Percentiles rank a stretch among this genome's conserved stretches.
These are phyloP conservation scores for Gliomastix tumulicola DNA, from an alignment of 2,329 filamentous ascomycete genomes.

Conservation along the genomic window DNA sequence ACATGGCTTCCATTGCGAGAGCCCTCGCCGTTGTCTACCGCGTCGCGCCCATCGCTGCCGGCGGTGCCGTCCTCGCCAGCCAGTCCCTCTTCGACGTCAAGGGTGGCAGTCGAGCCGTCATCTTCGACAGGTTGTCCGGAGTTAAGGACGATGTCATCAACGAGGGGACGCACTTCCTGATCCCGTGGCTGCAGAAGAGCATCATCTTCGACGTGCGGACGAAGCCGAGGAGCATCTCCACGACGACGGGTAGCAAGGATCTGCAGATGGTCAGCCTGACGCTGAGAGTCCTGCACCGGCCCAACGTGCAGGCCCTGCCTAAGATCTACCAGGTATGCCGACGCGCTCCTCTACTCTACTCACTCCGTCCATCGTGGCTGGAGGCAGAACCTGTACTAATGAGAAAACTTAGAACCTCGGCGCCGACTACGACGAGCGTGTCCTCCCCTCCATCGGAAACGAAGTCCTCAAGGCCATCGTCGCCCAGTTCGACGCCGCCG, in stretches of 20 bases:
- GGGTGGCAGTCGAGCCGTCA: conserved; percentile 89
- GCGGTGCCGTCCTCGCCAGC: conserved; percentile 62
- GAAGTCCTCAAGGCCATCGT: conserved; percentile 99
- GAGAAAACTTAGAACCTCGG: conserved; percentile 70
- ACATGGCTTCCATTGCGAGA: conserved; percentile 43
- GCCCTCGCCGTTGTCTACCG: conserved; percentile 56
- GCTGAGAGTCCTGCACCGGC: conserved; percentile 86
- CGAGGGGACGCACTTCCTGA: conserved; percentile 93
- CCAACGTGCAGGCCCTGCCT: conserved; percentile 84
- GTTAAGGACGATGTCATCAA: conserved; percentile 90
- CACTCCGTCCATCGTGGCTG: background rate
- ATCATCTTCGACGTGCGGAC: conserved; percentile 97
- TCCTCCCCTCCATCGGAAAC: conserved; percentile 97
- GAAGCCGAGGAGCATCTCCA: conserved; percentile 94
- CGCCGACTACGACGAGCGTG: conserved; percentile 96
- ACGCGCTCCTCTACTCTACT: background rate
- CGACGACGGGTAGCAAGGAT: conserved; percentile 97
- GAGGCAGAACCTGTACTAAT: conserved; percentile 3
- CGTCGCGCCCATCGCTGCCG: conserved; percentile 65
- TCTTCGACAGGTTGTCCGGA: conserved; percentile 89
- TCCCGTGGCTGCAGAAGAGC: conserved; percentile 92
- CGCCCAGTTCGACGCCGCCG: conserved; percentile 95
- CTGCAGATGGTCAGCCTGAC: conserved; percentile 99
- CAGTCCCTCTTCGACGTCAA: conserved; percentile 94
- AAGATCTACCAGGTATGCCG: conserved; percentile 89